Evolutionary conservation across 805 yeast species (phyloP).

Genomic region (Kuraishia piskuri): DNA sequence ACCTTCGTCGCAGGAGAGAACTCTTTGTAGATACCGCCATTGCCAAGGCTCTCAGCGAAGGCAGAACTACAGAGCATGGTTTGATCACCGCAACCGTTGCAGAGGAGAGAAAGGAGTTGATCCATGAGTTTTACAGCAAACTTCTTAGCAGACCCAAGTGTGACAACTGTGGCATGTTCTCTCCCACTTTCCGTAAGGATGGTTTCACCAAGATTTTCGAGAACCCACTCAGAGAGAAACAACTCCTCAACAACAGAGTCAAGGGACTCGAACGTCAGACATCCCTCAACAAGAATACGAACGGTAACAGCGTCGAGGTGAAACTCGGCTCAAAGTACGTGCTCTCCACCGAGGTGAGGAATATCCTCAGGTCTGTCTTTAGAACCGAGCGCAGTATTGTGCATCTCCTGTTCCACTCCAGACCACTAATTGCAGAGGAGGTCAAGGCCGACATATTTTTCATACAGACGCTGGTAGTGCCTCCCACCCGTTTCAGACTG

Average conservation of each 20-base stretch:
- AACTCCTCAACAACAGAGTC: constrained; percentile 69
- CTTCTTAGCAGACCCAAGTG: constrained; percentile 76
- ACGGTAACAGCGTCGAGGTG: constrained; percentile 11
- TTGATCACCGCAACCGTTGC: constrained; percentile 74
- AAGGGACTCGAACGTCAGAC: constrained; percentile 72
- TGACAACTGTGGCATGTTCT: constrained; percentile 92
- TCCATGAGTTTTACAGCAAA: constrained; percentile 69
- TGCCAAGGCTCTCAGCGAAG: constrained; percentile 65
- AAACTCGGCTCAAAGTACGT: constrained; percentile 69
- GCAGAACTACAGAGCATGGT: constrained; percentile 60
- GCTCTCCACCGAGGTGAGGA: constrained; percentile 79
- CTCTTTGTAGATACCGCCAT: constrained; percentile 66
- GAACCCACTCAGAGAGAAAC: constrained; percentile 75
- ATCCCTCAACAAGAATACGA: constrained; percentile 39
- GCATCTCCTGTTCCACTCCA: constrained; percentile 70
- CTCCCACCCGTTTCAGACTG: constrained; percentile 92
- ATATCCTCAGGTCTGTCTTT: constrained; percentile 69
- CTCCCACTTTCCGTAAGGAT: constrained; percentile 91
- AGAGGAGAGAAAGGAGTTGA: constrained; percentile 71
- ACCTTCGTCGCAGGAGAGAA: constrained; percentile 39
- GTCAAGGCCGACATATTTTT: constrained; percentile 78
- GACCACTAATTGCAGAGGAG: constrained; percentile 47
- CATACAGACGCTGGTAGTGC: constrained; percentile 81
- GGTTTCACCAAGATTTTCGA: constrained; percentile 92
- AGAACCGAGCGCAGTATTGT: constrained; percentile 60